phyloP scores from a whole-genome alignment of 305 asterid genomes.

The Ilex paraguariensis region DNA sequence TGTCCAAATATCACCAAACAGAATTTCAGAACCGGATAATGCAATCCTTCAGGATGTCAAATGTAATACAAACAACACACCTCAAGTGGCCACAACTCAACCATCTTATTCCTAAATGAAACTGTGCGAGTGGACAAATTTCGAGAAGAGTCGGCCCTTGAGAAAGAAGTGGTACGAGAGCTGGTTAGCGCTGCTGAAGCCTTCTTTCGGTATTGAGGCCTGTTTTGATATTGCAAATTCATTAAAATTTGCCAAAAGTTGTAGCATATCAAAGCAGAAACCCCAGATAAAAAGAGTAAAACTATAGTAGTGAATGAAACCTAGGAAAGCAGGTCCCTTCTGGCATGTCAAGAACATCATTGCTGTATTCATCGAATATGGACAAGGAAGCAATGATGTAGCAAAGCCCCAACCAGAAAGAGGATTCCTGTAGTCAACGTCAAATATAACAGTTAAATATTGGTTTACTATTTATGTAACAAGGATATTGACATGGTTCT shows the following conservation, averaged over 20 bases:
- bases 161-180: conserved; percentile 40
- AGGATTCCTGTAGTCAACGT: conserved; percentile 59
- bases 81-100: conserved; percentile 83
- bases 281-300: background rate
- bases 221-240: conserved; percentile 24
- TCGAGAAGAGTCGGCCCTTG: conserved; percentile 47
- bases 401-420: conserved; percentile 85
- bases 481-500: background rate
- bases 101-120: conserved; percentile 48
- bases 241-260: conserved; percentile 8
- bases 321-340: conserved; percentile 97
- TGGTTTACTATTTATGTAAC: background rate
- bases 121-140: conserved; percentile 43
- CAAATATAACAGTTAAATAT: conserved; percentile 1
- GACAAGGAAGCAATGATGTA: conserved; percentile 81
- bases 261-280: no score
- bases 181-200: conserved; percentile 25
- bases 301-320: conserved; percentile 23
- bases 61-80: conserved; percentile 26
- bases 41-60: background rate
- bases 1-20: background rate
- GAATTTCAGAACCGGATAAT: background rate
- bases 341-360: conserved; percentile 84
- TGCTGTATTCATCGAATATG: conserved; percentile 89
- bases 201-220: conserved; percentile 64